Conservation (phyloP, 345 rosid genomes). For the Sonneratia caseolaris region DNA sequence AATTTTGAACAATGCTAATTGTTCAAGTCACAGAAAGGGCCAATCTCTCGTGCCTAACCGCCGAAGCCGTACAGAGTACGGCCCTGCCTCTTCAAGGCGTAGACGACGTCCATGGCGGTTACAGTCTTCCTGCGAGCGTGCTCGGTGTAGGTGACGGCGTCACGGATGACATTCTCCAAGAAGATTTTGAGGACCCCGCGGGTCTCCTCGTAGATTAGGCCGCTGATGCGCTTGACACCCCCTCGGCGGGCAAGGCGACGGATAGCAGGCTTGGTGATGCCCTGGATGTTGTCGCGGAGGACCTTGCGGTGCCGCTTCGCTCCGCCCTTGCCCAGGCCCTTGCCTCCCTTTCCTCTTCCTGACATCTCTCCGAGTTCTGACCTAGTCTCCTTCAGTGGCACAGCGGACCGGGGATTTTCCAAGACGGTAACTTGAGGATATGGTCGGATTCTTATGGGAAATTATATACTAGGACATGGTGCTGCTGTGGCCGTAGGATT, state of each 20-base stretch:
- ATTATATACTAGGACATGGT: slow-evolving; percentile 4
- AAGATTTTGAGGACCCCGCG: slow-evolving; percentile 29
- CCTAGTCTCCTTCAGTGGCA: not conserved
- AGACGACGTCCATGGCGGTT: slow-evolving; percentile 30
- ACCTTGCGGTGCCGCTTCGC: slow-evolving; percentile 30
- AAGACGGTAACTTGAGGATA: not conserved
- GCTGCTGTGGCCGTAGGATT: slow-evolving; percentile 12
- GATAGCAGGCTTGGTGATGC: slow-evolving; percentile 13
- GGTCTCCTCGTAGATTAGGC: slow-evolving; percentile 31
- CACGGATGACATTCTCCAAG: slow-evolving; percentile 25
- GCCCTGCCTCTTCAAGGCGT: slow-evolving; percentile 29
- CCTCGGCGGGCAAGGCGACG: slow-evolving; percentile 27
- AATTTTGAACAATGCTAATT: no score
- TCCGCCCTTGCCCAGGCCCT: slow-evolving; percentile 27
- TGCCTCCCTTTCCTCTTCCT: slow-evolving; percentile 30
- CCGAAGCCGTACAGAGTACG: slow-evolving; percentile 26
- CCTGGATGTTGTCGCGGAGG: slow-evolving; percentile 29
- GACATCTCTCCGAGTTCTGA: slow-evolving; percentile 13
- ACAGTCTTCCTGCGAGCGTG: slow-evolving; percentile 30
- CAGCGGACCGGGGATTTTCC: not conserved
- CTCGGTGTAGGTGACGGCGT: slow-evolving; percentile 27
- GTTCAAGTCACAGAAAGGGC: no score
- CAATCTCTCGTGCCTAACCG: slow-evolving; percentile 5
- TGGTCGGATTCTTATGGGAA: not conserved
- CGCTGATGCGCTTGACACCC: slow-evolving; percentile 30